Conservation (phyloP, 106 monocot genomes). For the Posidonia australis region DNA sequence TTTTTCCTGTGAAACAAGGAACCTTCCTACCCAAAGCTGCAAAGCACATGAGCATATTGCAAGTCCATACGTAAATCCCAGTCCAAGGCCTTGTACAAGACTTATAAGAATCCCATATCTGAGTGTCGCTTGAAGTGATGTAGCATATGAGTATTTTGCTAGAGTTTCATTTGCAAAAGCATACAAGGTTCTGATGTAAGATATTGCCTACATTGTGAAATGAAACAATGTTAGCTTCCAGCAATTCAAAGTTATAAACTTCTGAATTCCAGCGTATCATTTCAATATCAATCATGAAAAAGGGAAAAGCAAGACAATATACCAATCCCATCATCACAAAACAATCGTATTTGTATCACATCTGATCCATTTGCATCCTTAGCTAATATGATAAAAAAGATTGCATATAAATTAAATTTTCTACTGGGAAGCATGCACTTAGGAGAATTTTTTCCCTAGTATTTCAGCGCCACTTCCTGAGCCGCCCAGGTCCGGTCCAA, state of each 20-base stretch:
- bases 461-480: no score
- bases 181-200: conserved; percentile 88
- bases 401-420: no score
- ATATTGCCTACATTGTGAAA: conserved; percentile 54
- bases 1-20: conserved; percentile 55
- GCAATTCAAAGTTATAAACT: neutral
- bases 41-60: conserved; percentile 97
- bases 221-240: neutral
- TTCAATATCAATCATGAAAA: no score
- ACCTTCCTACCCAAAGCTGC: conserved; percentile 95
- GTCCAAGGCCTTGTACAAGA: conserved; percentile 98
- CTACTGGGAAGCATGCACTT: no score
- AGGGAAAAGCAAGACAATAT: no score
- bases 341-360: no score
- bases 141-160: conserved; percentile 98
- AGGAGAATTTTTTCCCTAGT: no score
- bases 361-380: no score
- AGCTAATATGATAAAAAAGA: no score
- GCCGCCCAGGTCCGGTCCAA: no score
- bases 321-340: no score
- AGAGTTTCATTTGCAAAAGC: conserved; percentile 96
- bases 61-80: conserved; percentile 99
- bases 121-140: conserved; percentile 95
- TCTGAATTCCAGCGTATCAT: no score
- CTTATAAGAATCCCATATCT: conserved; percentile 97